Percentiles rank a stretch among this genome's conserved stretches.
phyloP scores from a whole-genome alignment of 768 basidiomycete species.

The Leccinum longicurvipes region DNA sequence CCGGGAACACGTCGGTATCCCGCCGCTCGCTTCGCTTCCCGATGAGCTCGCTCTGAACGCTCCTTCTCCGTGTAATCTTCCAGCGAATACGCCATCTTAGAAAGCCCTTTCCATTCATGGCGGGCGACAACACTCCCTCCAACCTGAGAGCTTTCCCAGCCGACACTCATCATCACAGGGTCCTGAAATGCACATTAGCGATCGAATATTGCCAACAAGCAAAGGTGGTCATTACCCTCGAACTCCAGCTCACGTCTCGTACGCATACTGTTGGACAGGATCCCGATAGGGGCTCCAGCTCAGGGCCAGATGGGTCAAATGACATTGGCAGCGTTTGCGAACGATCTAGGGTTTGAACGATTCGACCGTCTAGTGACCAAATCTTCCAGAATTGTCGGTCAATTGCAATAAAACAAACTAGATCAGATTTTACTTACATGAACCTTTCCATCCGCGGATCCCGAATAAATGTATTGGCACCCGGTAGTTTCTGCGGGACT shows the following conservation, averaged over 20 bases:
- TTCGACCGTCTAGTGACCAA: conserved; percentile 89
- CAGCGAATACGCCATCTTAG: conserved; percentile 60
- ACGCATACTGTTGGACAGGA: conserved; percentile 53
- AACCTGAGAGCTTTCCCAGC: conserved; percentile 63
- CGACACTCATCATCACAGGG: conserved; percentile 89
- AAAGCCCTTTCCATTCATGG: conserved; percentile 95
- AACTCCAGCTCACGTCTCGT: conserved; percentile 95
- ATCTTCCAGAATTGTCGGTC: conserved; percentile 49
- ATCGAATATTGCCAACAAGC: background rate
- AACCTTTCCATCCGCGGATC: conserved; percentile 79
- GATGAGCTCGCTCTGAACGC: conserved; percentile 32
- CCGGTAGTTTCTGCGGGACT: conserved; percentile 92
- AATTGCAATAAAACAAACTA: background rate
- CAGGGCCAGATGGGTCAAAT: conserved; percentile 67
- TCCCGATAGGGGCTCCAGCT: conserved; percentile 35
- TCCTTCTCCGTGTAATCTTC: conserved; percentile 75
- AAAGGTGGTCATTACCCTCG: conserved; percentile 47
- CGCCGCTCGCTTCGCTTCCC: conserved; percentile 6
- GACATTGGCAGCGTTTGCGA: conserved; percentile 66
- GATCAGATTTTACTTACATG: conserved; percentile 52
- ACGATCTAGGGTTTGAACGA: conserved; percentile 84
- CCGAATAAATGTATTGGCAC: conserved; percentile 91
- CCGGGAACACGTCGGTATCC: conserved; percentile 24
- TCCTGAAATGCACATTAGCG: conserved; percentile 43
- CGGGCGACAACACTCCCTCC: conserved; percentile 78